These are phyloP conservation scores for Cercospora canescens DNA, from an alignment of 2,329 filamentous ascomycete species.

Conservation along the genomic window DNA sequence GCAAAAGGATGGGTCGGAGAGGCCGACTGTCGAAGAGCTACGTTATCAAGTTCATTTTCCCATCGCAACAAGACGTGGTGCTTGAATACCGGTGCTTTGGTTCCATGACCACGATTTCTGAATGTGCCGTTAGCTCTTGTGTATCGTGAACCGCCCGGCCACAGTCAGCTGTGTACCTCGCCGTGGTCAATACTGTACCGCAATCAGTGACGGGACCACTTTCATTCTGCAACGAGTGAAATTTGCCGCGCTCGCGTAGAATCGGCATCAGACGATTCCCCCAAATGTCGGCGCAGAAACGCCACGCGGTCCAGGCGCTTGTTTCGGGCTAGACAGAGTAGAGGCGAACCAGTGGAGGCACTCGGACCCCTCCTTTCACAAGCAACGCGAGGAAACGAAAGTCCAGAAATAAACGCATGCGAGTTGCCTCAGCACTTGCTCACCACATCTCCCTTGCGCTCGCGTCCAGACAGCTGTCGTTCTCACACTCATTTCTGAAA, in stretches of 20 bases:
- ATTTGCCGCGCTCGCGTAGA: neutral
- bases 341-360: slow-evolving; percentile 7
- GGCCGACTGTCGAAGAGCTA: neutral
- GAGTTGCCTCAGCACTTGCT: neutral
- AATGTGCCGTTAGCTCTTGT: neutral
- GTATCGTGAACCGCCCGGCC: neutral
- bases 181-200: neutral
- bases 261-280: neutral
- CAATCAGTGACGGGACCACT: neutral
- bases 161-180: neutral
- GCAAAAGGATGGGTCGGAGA: neutral
- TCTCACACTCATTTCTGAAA: slow-evolving; percentile 7
- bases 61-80: neutral
- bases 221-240: neutral
- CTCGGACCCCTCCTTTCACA: neutral
- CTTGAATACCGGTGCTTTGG: neutral
- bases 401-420: slow-evolving; percentile 6
- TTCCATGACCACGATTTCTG: neutral
- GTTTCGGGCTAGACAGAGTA: slow-evolving; percentile 5
- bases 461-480: neutral
- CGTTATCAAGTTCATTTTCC: neutral
- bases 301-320: slow-evolving; percentile 10
- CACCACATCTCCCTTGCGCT: neutral
- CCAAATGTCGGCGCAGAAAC: slow-evolving; percentile 1
- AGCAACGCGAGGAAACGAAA: neutral